Conservation (phyloP, 495 filamentous ascomycete species). For the Pseudoneurospora amorphoporcata region DNA sequence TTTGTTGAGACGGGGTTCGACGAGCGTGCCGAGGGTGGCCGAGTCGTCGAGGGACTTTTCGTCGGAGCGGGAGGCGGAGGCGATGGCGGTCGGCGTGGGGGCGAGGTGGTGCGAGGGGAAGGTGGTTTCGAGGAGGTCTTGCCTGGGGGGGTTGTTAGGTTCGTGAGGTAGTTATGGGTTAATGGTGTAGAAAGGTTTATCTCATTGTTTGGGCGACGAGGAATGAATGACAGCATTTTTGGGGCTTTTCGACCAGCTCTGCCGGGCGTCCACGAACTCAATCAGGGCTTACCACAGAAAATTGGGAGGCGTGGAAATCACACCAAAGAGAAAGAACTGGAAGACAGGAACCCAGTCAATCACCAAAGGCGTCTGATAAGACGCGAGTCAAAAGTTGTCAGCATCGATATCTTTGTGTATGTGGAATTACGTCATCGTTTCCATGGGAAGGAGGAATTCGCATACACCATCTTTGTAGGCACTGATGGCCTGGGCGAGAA, state of each 20-base stretch:
- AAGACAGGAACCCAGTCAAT: conserved; percentile 56
- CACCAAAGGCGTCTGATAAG: conserved; percentile 34
- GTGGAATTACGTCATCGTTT: conserved; percentile 1
- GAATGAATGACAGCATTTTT: not conserved
- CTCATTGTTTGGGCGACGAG: too few relatives aligned
- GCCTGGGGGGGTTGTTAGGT: conserved; percentile 23
- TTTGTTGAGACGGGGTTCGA: conserved; percentile 47
- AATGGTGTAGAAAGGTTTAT: too few relatives aligned
- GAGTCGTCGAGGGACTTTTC: conserved; percentile 34
- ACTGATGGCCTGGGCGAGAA: conserved; percentile 70
- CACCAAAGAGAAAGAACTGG: conserved; percentile 68
- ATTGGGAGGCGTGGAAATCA: conserved; percentile 75
- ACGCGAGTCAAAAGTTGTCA: conserved; percentile 9
- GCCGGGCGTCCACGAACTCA: not conserved
- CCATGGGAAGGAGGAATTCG: too few relatives aligned
- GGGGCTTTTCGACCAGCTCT: not conserved
- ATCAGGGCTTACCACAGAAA: conserved; percentile 61
- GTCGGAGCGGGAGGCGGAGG: conserved; percentile 28
- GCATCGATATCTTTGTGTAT: conserved; percentile 12
- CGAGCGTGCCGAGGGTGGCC: conserved; percentile 27
- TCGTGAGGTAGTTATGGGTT: too few relatives aligned
- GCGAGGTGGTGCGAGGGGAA: conserved; percentile 34
- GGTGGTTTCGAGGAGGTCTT: conserved; percentile 40
- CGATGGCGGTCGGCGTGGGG: conserved; percentile 25
- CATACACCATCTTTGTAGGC: conserved; percentile 55